Evolutionary conservation across 495 filamentous ascomycete species (phyloP), one percentile per base, ranked within the genome.

Genomic region (Xylaria intraflava): DNA sequence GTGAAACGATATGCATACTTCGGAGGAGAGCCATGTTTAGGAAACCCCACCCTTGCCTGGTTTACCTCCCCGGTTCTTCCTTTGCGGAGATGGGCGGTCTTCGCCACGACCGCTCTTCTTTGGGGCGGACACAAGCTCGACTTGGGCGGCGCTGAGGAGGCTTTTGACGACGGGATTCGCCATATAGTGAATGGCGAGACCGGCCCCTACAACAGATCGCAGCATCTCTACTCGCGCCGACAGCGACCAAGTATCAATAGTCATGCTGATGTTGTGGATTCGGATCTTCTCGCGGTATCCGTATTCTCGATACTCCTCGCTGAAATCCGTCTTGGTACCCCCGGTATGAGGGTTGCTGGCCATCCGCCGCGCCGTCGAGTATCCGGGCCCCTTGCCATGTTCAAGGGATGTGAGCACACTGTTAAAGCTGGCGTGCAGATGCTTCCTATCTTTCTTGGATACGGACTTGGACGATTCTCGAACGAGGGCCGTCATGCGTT

Each of bases 231-330:
- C 68, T 22, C 90, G 79, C 58, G 87, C 77, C 57, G 92, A 78
- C 59, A 95, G 91, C 79, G 88, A 93, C 92, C 92, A 97, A 35
- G 80, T 83, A 61, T 96, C 88, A 49, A 97, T 90, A 53, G 78
- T 78, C 76, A 96, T 82, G 35, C 83, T 83, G 53, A 81, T 79
- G 23, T 80, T 78, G 52, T 88, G 82, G 30, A 96, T 82, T 53
- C 83, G 82, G 31, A 96, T 80, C 12, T 79, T 87, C 69, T 93
- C 73, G 19, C 89, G 80, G 57, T 84, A 88, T 17, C 91, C 91
- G 59, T 88, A 89, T 50, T 85, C 81, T 17, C 76, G 75, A 36
- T 86, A 85, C 23, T 87, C 83, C n/a, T 85, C 76, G 54, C 86
- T 78, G 49, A 89, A 78, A 31, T 88, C 87, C 17, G 78, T 85